Percentiles rank a stretch among this genome's conserved stretches.
phyloP scores from a whole-genome alignment of 2,329 filamentous ascomycete species.

The Xylaria sp. region DNA sequence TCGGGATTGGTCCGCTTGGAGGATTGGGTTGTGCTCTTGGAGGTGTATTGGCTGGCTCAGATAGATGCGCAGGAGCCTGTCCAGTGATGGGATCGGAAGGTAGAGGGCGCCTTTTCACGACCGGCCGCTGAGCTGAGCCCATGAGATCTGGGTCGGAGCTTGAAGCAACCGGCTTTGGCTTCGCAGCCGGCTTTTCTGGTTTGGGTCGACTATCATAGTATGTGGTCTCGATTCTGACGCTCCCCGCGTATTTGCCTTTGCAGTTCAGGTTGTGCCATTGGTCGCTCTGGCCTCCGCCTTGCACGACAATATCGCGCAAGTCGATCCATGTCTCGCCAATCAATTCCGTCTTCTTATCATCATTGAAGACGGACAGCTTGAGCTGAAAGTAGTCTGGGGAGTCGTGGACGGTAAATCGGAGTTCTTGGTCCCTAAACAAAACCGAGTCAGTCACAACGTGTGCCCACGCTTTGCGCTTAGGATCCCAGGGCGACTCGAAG shows the following conservation, averaged over 20 bases:
- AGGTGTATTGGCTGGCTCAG: slow-evolving; percentile 60
- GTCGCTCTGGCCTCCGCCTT: slow-evolving; percentile 92
- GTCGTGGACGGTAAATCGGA: slow-evolving; percentile 95
- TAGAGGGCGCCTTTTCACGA: slow-evolving; percentile 84
- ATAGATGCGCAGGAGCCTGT: slow-evolving; percentile 57
- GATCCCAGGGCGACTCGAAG: not conserved
- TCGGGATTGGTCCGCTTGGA: slow-evolving; percentile 57
- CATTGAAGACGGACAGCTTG: slow-evolving; percentile 96
- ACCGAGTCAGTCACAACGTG: slow-evolving; percentile 36
- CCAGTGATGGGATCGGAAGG: slow-evolving; percentile 79
- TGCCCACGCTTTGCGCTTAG: not conserved
- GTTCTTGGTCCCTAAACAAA: slow-evolving; percentile 86
- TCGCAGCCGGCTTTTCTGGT: slow-evolving; percentile 74
- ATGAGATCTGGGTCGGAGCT: slow-evolving; percentile 50
- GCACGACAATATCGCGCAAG: slow-evolving; percentile 80
- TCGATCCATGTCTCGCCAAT: slow-evolving; percentile 95
- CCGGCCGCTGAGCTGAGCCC: slow-evolving; percentile 56
- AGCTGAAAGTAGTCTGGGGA: slow-evolving; percentile 96
- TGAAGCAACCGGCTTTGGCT: slow-evolving; percentile 58
- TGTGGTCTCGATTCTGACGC: slow-evolving; percentile 93
- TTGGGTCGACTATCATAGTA: slow-evolving; percentile 93
- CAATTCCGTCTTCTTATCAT: slow-evolving; percentile 96
- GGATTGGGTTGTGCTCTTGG: slow-evolving; percentile 60
- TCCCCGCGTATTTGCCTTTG: slow-evolving; percentile 94
- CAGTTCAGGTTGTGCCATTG: slow-evolving; percentile 89